Evolutionary conservation across 805 yeast genomes (phyloP), one percentile per base, ranked within the genome.

Genomic region (Yarrowia bubula): DNA sequence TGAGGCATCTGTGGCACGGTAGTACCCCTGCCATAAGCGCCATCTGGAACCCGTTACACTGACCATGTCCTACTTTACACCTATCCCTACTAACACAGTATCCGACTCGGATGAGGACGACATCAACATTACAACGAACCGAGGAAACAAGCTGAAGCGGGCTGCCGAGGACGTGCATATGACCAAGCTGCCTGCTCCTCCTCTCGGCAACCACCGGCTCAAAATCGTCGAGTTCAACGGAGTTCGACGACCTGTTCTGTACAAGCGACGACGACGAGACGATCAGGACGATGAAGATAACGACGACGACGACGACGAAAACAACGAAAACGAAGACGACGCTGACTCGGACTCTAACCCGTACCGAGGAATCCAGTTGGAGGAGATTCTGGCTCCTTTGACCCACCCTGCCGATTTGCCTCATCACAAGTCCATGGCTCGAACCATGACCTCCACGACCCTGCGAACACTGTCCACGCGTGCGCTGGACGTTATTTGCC

Each of bases 401-500:
- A 80, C 84, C 8, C 89, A 89, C 66, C 95, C 97, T 0, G 80
- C 89, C 2, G 97, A 95, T 70, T 76, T 93, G 1, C 83, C 88
- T 0, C 80, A 81, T 2, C 92, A 90, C 71, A 87, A 87, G 13
- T 84, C 90, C 0, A 79, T 91, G 15, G 81, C 85, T 60, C 83
- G 81, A 67, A 87, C 95, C 0, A 95, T 83, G 74, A 84, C 82
- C 8, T 80, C 82, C 55, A 75, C 77, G 28, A 81, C 83, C n/a
- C 76, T 90, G 46, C 80, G 82, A 57, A 78, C 81, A 43, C 75
- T 95, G 68, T 89, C 96, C 0, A 77, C 78, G 15, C 90, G 91
- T 67, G 84, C 95, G 15, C 84, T 92, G 31, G 88, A 88, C 63
- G 78, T 87, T 67, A 88, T 95, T 58, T 92, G 90, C 72, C 82